These are phyloP conservation scores for Phalaenopsis hybrid DNA, from an alignment of 116 monocot species.

Conservation along the genomic window DNA sequence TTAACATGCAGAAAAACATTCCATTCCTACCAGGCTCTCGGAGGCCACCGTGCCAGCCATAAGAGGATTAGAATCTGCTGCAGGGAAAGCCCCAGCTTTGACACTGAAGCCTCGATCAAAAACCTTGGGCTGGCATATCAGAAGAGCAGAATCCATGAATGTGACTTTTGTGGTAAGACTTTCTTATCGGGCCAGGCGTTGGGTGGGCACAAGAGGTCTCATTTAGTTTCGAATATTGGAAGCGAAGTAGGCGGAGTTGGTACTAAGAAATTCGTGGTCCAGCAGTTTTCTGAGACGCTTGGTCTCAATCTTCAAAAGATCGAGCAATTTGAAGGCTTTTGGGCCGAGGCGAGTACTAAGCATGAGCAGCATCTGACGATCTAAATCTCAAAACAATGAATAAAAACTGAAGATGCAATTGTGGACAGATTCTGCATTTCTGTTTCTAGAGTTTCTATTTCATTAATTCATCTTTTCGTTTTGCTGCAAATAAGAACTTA, in stretches of 20 bases:
- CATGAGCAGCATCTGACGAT: conserved; percentile 3
- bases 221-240: conserved; percentile 12
- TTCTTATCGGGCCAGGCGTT: conserved; percentile 40
- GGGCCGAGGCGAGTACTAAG: conserved; percentile 1
- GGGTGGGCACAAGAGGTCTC: conserved; percentile 44
- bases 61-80: conserved; percentile 21
- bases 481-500: neutral
- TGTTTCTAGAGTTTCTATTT: neutral
- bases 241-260: neutral
- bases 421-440: conserved; percentile 4
- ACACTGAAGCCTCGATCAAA: neutral
- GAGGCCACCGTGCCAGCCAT: conserved; percentile 35
- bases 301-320: conserved; percentile 12
- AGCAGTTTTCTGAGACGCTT: neutral
- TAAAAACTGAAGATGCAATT: neutral
- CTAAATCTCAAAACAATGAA: conserved; percentile 14
- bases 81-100: conserved; percentile 6
- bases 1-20: conserved; percentile 23
- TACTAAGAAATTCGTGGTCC: neutral
- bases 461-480: neutral
- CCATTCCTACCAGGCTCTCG: conserved; percentile 32
- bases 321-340: conserved; percentile 5
- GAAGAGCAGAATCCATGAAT: conserved; percentile 4
- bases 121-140: neutral
- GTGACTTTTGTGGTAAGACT: conserved; percentile 18